phyloP scores from a whole-genome alignment of 441 rosid genomes.

The Pelargonium myrrhifolium region DNA sequence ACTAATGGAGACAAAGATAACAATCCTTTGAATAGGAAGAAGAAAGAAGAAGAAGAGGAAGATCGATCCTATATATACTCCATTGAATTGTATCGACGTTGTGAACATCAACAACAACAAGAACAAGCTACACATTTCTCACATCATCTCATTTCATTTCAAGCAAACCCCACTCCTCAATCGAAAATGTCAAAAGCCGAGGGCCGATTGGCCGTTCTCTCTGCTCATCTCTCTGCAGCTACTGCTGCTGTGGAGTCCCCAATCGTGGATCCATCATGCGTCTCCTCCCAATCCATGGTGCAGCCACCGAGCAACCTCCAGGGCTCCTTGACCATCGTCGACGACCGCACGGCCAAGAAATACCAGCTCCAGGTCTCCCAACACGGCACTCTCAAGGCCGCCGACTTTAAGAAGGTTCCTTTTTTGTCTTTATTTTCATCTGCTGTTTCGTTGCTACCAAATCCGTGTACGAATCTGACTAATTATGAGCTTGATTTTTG shows the following conservation, averaged over 20 bases:
- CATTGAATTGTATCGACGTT: too few relatives aligned
- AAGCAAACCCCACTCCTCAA: too few relatives aligned
- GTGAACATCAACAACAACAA: too few relatives aligned
- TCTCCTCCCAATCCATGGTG: conserved; percentile 36
- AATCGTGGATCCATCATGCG: conserved; percentile 40
- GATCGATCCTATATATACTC: too few relatives aligned
- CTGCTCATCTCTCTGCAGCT: conserved; percentile 48
- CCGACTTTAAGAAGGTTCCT: conserved; percentile 73
- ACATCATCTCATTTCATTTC: too few relatives aligned
- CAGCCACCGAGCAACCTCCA: conserved; percentile 44
- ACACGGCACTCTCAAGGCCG: conserved; percentile 66
- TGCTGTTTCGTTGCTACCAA: neutral
- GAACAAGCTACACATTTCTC: too few relatives aligned
- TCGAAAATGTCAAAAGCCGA: conserved; percentile 28
- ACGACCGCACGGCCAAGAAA: conserved; percentile 67
- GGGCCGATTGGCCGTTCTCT: conserved; percentile 53
- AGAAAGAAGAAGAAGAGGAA: too few relatives aligned
- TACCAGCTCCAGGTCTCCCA: conserved; percentile 51
- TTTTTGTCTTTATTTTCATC: neutral
- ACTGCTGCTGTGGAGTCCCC: conserved; percentile 13
- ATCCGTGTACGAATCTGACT: too few relatives aligned
- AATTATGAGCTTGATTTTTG: too few relatives aligned
- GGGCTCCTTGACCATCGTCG: conserved; percentile 55
- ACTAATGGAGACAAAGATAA: too few relatives aligned
- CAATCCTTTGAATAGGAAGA: too few relatives aligned